Base-by-base conservation (phyloP, 495 filamentous ascomycete genomes). In the Talaromyces liani region DNA sequence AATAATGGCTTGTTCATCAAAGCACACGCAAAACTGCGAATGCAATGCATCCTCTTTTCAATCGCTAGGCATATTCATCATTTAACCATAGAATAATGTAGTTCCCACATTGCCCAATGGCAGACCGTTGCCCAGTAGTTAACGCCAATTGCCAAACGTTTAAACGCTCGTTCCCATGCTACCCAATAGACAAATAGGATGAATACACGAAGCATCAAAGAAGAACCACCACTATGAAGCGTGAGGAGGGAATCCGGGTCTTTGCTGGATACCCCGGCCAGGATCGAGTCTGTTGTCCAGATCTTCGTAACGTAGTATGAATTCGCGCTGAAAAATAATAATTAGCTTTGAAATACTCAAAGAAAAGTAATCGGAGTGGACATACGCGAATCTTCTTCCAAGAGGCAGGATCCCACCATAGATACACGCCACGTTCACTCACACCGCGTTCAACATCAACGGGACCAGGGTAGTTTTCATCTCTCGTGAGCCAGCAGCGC, bases 401-500 rank as follows among this genome's bases (percentile, higher is more conserved):
- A 61, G 81, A 85, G 22, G 82, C 80, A n/a, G 87, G 87, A 69
- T 94, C 91, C 83, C 93, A 96, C 67, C 96, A 85, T 36, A 95
- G 80, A 72, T 97, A 97, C 70, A 90, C 91, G 2, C 92, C 93
- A 53, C 88, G 85, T 74, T 97, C 93, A 60, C 85, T 86, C 29
- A 85, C 83, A 20, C 83, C 82, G 20, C 88, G 83, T 64, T 79
- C 51, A 72, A 82, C 68, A 84, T 86, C 47, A 47, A 81, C 77
- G 0, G 91, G 90, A 7, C 86, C 83, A 70, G 87, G 85, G 62
- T 82, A 82, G 56, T 85, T 78, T 22, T 91, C 87, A 70, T 95
- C 91, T 72, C 94, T 93, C 39, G 91, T 95, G 69, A 97, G 79
- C 93, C 93, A 97, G 66, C 93, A 85, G 65, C 89, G 86, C 60